A percentile compares a stretch with the other conserved stretches of the same genome.
phyloP scores from a whole-genome alignment of 2,329 filamentous ascomycete genomes.

The Shiraia bambusicola region DNA sequence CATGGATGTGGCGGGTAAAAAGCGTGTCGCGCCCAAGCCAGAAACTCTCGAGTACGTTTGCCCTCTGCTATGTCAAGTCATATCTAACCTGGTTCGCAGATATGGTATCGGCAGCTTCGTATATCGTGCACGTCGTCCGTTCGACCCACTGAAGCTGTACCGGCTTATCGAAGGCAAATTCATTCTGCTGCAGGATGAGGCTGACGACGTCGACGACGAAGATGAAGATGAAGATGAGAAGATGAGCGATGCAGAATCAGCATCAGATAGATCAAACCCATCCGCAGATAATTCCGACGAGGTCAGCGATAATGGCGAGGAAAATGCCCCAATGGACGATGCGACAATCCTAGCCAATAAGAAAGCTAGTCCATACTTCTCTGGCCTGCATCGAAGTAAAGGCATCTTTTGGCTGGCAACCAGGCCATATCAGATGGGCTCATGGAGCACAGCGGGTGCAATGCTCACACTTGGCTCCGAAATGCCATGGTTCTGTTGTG shows the following conservation, averaged over 20 bases:
- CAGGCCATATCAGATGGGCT: constrained; percentile 56
- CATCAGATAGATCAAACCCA: constrained; percentile 14
- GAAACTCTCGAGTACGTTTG: constrained; percentile 64
- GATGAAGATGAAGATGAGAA: constrained; percentile 25
- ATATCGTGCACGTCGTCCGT: constrained; percentile 58
- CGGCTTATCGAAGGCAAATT: constrained; percentile 47
- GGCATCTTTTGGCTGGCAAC: constrained; percentile 63
- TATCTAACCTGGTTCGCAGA: constrained; percentile 22
- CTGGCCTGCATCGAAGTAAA: constrained; percentile 63
- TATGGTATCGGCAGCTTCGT: constrained; percentile 73
- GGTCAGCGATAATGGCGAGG: constrained; percentile 36
- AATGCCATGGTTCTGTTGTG: constrained; percentile 60
- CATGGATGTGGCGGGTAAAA: constrained; percentile 56
- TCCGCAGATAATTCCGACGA: constrained; percentile 22
- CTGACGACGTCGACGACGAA: constrained; percentile 36
- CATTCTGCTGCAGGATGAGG: constrained; percentile 45
- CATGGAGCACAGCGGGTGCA: constrained; percentile 65
- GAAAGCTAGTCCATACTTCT: constrained; percentile 54
- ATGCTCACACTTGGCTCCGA: constrained; percentile 64
- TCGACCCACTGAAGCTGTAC: constrained; percentile 47
- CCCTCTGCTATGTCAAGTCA: background rate
- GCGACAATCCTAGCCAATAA: constrained; percentile 57
- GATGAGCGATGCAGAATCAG: constrained; percentile 14
- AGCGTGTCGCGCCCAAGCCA: constrained; percentile 64
- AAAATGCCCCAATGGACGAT: constrained; percentile 33